Conservation (phyloP, 2,329 filamentous ascomycete species). For the Pseudopithomyces maydicus region DNA sequence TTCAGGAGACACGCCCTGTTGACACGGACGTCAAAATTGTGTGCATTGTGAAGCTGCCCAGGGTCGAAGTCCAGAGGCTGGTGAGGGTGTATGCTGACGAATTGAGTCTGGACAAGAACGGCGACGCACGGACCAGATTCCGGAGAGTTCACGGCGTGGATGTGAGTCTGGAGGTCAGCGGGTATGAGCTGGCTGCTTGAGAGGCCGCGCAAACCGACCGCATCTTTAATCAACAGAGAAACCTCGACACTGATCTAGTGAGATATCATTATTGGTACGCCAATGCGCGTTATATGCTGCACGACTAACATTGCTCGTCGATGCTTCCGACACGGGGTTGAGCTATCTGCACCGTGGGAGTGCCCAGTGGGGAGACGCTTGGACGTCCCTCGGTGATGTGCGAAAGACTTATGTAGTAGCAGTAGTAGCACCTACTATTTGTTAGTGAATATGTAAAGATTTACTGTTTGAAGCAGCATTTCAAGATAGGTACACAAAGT, state of each 20-base stretch:
- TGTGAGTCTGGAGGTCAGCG: slow-evolving; percentile 40
- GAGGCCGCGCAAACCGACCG: neutral
- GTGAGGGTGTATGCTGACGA: slow-evolving; percentile 62
- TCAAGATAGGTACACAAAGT: too few species aligned
- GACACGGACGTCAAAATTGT: slow-evolving; percentile 41
- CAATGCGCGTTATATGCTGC: neutral
- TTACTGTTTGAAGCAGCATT: too few species aligned
- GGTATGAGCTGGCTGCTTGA: slow-evolving; percentile 20
- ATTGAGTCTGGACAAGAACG: slow-evolving; percentile 38
- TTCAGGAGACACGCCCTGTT: slow-evolving; percentile 33
- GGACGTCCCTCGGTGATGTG: too few species aligned
- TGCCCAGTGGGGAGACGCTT: too few species aligned
- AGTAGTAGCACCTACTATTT: too few species aligned
- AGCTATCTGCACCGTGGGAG: too few species aligned
- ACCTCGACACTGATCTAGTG: neutral
- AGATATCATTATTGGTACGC: neutral
- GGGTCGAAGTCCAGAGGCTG: slow-evolving; percentile 53
- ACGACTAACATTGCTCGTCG: neutral
- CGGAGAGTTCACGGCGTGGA: slow-evolving; percentile 36
- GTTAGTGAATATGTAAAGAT: too few species aligned
- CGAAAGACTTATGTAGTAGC: too few species aligned
- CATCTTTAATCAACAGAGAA: neutral
- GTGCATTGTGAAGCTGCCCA: slow-evolving; percentile 40
- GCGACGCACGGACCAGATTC: slow-evolving; percentile 42
- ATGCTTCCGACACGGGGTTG: neutral